A percentile compares a stretch with the other conserved stretches of the same genome.
Conservation (phyloP, 352 stramenopile species). For the Phytopythium cucurbitacearum region DNA sequence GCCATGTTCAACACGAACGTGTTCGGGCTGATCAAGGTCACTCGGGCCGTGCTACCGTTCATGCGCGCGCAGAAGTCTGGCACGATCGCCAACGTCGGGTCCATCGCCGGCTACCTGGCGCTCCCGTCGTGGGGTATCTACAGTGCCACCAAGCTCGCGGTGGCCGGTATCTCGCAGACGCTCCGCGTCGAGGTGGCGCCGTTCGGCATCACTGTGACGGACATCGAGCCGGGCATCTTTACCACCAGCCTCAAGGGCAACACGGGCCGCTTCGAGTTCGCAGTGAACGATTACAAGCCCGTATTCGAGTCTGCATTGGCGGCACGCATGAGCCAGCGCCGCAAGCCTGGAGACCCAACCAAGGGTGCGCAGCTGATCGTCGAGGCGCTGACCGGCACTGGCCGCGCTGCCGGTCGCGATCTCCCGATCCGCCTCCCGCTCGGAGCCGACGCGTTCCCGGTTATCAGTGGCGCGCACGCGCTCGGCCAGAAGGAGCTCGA, state of each 20-base stretch:
- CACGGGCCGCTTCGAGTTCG: slow-evolving; percentile 6
- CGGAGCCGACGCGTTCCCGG: not conserved
- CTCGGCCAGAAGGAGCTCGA: no score
- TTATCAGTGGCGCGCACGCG: no score
- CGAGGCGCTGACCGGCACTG: slow-evolving; percentile 20
- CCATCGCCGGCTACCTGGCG: slow-evolving; percentile 12
- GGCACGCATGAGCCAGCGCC: slow-evolving; percentile 1
- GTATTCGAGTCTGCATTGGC: slow-evolving; percentile 4
- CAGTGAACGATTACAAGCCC: slow-evolving; percentile 15
- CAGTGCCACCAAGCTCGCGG: slow-evolving; percentile 18
- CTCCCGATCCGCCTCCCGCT: slow-evolving; percentile 14
- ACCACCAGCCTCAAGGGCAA: slow-evolving; percentile 9
- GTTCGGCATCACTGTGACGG: slow-evolving; percentile 19
- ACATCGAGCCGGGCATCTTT: slow-evolving; percentile 16
- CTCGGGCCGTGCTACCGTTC: slow-evolving; percentile 20
- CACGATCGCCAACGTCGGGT: slow-evolving; percentile 26
- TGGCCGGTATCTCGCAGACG: slow-evolving; percentile 20
- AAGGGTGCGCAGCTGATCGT: slow-evolving; percentile 15
- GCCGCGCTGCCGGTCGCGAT: slow-evolving; percentile 8
- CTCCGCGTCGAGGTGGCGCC: slow-evolving; percentile 17
- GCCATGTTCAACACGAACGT: slow-evolving; percentile 28
- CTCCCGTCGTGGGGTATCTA: slow-evolving; percentile 16
- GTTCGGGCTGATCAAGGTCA: slow-evolving; percentile 20
- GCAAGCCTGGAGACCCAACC: slow-evolving; percentile 10
- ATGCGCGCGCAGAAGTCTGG: slow-evolving; percentile 19